Evolutionary conservation across 2,329 filamentous ascomycete species (phyloP), one percentile per base, ranked within the genome.

Genomic region (Botryotinia convoluta): DNA sequence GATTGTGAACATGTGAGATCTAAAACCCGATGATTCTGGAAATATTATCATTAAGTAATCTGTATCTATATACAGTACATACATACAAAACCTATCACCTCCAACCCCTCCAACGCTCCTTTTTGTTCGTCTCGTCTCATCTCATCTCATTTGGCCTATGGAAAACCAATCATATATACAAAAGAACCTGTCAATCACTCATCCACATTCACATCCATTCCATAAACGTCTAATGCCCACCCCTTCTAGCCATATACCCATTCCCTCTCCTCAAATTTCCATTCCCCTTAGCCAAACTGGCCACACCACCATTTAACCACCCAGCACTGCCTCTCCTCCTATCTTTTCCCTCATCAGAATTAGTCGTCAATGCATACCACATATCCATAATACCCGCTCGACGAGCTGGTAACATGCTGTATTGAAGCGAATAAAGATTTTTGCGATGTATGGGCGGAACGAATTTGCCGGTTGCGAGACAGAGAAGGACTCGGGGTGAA

Each of bases 391-490:
- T 92, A 3, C 91, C 90, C 0, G 93, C 92, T 62, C 97, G 86
- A 71, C 89, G 88, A 12, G 93, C 92, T 0, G 97, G 97, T 59
- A 99, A 87, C 94, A 98, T 98, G 84, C 94, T 97, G 83, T 99
- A 99, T 83, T 99, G 96, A 79, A 99, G 86, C 78, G 94, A 97
- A 83, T 99, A 99, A 69, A 99, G 86, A 80, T 96, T 97, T 80
- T 95, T 95, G 70, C 97, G 89, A 81, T 98, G 95, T 67, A 99
- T 97, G 0, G 97, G 95, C 20, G 95, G 96, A 2, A 98, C 94
- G 77, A 98, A 98, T 75, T 92, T 93, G 74, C 96, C 96, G 0
- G 94, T 97, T 37, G 95, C 86, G 2, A 99, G 90, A 79, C 94
- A 96, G 57, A 97, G 87, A 65, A 98, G 88, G 32, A 99, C 97